phyloP scores from a whole-genome alignment of 495 filamentous ascomycete genomes.

The Evernia prunastri region DNA sequence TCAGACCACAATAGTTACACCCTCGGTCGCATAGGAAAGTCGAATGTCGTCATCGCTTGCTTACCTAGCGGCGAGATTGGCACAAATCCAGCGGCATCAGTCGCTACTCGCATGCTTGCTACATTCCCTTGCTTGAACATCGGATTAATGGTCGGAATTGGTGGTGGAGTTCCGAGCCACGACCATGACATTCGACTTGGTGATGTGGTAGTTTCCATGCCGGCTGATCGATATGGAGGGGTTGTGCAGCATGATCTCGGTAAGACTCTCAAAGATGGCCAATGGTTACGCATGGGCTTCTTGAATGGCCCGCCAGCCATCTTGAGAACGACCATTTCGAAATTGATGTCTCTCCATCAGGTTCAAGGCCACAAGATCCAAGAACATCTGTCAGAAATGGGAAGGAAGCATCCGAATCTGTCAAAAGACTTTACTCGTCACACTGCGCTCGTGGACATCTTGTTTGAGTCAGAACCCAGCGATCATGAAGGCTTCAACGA shows the following conservation, averaged over 20 bases:
- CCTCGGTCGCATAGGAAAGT: conserved; percentile 32
- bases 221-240: conserved; percentile 25
- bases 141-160: conserved; percentile 46
- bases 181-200: conserved; percentile 37
- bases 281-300: too few species aligned
- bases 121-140: conserved; percentile 39
- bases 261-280: too few species aligned
- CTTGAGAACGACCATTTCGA: too few species aligned
- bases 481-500: too few species aligned
- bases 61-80: conserved; percentile 39
- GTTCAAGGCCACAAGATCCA: too few species aligned
- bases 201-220: conserved; percentile 40
- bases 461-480: too few species aligned
- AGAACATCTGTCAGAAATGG: too few species aligned
- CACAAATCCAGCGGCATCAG: conserved; percentile 31
- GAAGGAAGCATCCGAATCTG: too few species aligned
- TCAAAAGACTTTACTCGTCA: too few species aligned
- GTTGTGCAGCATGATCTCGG: conserved; percentile 29
- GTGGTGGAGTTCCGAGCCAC: conserved; percentile 32
- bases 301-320: too few species aligned
- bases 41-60: conserved; percentile 38
- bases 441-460: too few species aligned
- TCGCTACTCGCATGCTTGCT: conserved; percentile 31
- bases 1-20: conserved; percentile 35
- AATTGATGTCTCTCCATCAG: too few species aligned